Evolutionary conservation across 345 rosid species (phyloP).

Genomic region (Gossypium longicalyx): DNA sequence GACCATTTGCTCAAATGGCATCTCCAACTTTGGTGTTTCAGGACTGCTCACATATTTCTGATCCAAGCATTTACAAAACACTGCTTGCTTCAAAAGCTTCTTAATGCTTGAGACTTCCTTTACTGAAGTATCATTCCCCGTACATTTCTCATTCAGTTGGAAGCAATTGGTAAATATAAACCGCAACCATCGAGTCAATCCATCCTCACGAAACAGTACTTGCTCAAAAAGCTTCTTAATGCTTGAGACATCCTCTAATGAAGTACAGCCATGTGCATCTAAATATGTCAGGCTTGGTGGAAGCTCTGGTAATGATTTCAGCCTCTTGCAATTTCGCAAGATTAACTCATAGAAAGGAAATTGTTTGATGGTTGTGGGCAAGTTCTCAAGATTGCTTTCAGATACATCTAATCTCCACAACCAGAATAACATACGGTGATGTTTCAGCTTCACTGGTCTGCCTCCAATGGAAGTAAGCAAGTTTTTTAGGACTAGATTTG

Average conservation of each 20-base stretch:
- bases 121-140: too few species aligned
- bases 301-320: not conserved
- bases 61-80: too few species aligned
- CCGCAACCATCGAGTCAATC: fast-evolving
- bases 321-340: not conserved
- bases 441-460: not conserved
- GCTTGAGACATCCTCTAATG: not conserved
- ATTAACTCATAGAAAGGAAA: not conserved
- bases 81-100: too few species aligned
- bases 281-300: not conserved
- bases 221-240: not conserved
- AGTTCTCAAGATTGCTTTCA: not conserved
- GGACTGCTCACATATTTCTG: too few species aligned
- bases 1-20: too few species aligned
- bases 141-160: too few species aligned
- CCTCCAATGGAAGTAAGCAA: not conserved
- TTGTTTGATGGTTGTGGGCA: not conserved
- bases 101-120: too few species aligned
- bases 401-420: not conserved
- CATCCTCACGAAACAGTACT: not conserved
- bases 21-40: too few species aligned
- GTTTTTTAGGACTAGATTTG: too few species aligned
- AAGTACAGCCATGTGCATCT: not conserved
- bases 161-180: too few species aligned
- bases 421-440: not conserved